phyloP scores from a whole-genome alignment of 2,329 filamentous ascomycete species.

The Penicillium corylophilum region DNA sequence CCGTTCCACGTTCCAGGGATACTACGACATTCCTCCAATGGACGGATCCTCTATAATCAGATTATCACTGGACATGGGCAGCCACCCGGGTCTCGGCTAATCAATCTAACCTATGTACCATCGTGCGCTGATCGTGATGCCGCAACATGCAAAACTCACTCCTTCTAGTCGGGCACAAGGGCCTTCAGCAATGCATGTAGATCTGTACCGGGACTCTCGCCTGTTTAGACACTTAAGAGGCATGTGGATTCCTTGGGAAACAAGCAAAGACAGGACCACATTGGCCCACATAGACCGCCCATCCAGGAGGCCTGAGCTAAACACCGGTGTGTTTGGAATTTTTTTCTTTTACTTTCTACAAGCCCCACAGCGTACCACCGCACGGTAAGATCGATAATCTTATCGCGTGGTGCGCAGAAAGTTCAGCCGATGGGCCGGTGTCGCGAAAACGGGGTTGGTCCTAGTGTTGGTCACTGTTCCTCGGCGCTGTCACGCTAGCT shows the following conservation, averaged over 20 bases:
- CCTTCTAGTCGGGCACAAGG: background rate
- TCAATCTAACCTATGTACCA: conserved; percentile 3
- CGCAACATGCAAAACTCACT: background rate
- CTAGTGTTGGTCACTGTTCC: background rate
- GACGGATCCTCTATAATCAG: conserved; percentile 1
- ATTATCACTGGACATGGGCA: conserved; percentile 2
- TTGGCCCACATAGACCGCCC: background rate
- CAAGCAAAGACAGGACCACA: background rate
- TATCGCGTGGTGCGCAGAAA: conserved; percentile 8
- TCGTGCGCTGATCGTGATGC: background rate
- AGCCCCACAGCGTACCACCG: background rate
- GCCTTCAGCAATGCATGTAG: background rate
- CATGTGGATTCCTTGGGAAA: background rate
- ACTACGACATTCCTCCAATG: conserved; percentile 1
- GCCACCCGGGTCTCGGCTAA: conserved; percentile 1
- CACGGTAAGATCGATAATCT: conserved; percentile 21
- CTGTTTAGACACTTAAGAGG: background rate
- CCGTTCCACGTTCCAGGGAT: background rate
- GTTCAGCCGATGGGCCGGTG: background rate
- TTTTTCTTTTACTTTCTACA: background rate
- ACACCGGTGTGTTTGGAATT: background rate
- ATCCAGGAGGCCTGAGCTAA: conserved; percentile 2
- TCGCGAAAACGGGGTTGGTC: background rate
- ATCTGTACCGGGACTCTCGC: background rate
- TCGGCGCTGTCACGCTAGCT: background rate